phyloP scores from a whole-genome alignment of 2,329 filamentous ascomycete species.

The Cladosporium cucumerinum region DNA sequence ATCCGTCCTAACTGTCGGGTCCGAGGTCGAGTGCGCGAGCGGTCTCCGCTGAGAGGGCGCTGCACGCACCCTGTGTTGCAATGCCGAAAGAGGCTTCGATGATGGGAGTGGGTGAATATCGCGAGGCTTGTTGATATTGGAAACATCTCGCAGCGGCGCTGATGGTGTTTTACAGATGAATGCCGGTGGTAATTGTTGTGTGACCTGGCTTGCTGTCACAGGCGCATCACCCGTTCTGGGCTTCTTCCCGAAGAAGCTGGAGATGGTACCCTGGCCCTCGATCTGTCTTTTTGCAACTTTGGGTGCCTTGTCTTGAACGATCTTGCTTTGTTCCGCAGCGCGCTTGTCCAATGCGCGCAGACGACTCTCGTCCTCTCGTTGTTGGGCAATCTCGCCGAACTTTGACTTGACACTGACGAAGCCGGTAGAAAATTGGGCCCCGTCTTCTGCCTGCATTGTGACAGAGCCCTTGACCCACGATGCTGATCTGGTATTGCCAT shows the following conservation, averaged over 20 bases:
- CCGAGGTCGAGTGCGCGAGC: constrained; percentile 16
- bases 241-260: constrained; percentile 48
- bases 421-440: constrained; percentile 19
- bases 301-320: constrained; percentile 22
- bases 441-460: constrained; percentile 2
- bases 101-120: neutral
- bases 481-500: constrained; percentile 20
- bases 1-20: constrained; percentile 29
- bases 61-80: constrained; percentile 29
- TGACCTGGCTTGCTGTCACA: neutral
- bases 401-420: constrained; percentile 39
- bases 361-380: constrained; percentile 30
- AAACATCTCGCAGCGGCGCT: constrained; percentile 33
- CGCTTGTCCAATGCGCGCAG: constrained; percentile 28
- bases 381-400: constrained; percentile 40
- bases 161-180: neutral
- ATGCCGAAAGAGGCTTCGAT: neutral
- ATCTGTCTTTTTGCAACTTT: constrained; percentile 39
- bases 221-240: neutral
- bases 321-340: constrained; percentile 23
- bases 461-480: constrained; percentile 10
- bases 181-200: neutral
- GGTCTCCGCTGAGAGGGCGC: constrained; percentile 35
- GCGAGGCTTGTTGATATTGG: constrained; percentile 28
- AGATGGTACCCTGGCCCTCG: constrained; percentile 51